Percentiles rank a stretch among this genome's conserved stretches.
phyloP scores from a whole-genome alignment of 1,284 basidiomycete species.

The Ceratobasidium sp. region DNA sequence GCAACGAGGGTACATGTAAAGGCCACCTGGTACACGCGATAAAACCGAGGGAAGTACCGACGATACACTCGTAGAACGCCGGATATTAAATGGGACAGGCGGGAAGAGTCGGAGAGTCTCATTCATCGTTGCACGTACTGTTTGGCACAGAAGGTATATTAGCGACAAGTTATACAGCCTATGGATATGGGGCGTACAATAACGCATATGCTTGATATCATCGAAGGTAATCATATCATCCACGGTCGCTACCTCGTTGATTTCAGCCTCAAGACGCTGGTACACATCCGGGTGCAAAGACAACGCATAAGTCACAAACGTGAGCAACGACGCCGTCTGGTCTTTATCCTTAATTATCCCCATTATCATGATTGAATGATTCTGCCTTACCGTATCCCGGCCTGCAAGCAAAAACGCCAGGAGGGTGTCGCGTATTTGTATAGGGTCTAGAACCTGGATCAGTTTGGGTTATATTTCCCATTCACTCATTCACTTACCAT shows the following conservation, averaged over 20 bases:
- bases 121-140: slow-evolving; percentile 44
- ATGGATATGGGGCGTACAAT: slow-evolving; percentile 41
- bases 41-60: slow-evolving; percentile 43
- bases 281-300: slow-evolving; percentile 41
- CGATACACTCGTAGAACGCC: slow-evolving; percentile 39
- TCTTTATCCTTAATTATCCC: background rate
- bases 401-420: slow-evolving; percentile 47
- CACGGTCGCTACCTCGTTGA: slow-evolving; percentile 29
- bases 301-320: slow-evolving; percentile 44
- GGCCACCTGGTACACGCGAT: slow-evolving; percentile 39
- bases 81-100: slow-evolving; percentile 47
- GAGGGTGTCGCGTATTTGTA: slow-evolving; percentile 46
- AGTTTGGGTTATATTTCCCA: background rate
- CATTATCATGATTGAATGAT: background rate
- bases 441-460: slow-evolving; percentile 29
- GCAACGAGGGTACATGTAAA: slow-evolving; percentile 42
- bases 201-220: slow-evolving; percentile 42
- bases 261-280: slow-evolving; percentile 27
- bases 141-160: background rate
- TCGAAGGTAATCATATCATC: slow-evolving; percentile 23
- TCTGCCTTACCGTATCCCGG: slow-evolving; percentile 41
- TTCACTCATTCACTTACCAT: slow-evolving; percentile 11
- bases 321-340: slow-evolving; percentile 46
- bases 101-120: slow-evolving; percentile 48
- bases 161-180: slow-evolving; percentile 19